Percentiles rank a stretch among this genome's conserved stretches.
Conservation (phyloP, 177 flowering plant species). For the Vitis hybrid region DNA sequence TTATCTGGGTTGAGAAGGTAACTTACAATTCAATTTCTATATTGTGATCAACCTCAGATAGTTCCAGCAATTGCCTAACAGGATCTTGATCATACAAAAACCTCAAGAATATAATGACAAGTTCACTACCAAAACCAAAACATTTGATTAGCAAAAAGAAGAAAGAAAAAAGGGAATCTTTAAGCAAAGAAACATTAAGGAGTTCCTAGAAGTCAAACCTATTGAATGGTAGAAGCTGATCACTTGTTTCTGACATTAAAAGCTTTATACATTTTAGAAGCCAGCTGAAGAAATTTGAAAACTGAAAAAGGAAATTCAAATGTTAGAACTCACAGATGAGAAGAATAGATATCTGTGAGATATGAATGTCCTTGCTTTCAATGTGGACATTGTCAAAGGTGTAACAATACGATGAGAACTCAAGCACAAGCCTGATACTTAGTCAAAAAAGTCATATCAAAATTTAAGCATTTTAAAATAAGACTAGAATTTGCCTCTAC, state of each 20-base stretch:
- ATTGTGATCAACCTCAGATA: conserved; percentile 43
- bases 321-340: conserved; percentile 4
- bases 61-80: conserved; percentile 66
- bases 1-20: conserved; percentile 2
- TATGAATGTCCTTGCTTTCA: not conserved
- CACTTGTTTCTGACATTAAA: conserved; percentile 86
- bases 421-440: too few relatives aligned
- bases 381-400: not conserved
- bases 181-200: conserved; percentile 11
- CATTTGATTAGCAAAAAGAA: conserved; percentile 7
- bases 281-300: conserved; percentile 94
- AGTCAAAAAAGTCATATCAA: too few relatives aligned
- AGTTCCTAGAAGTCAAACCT: conserved; percentile 43
- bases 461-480: too few relatives aligned
- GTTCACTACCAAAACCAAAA: conserved; percentile 65
- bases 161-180: not conserved
- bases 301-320: conserved; percentile 45
- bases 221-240: conserved; percentile 72
- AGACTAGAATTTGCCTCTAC: too few relatives aligned
- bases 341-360: not conserved
- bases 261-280: conserved; percentile 73
- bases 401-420: not conserved
- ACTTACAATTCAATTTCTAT: conserved; percentile 86
- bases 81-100: conserved; percentile 93
- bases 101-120: conserved; percentile 82